Evolutionary conservation across 352 stramenopile species (phyloP).

Genomic region (Pythium aristosporum): DNA sequence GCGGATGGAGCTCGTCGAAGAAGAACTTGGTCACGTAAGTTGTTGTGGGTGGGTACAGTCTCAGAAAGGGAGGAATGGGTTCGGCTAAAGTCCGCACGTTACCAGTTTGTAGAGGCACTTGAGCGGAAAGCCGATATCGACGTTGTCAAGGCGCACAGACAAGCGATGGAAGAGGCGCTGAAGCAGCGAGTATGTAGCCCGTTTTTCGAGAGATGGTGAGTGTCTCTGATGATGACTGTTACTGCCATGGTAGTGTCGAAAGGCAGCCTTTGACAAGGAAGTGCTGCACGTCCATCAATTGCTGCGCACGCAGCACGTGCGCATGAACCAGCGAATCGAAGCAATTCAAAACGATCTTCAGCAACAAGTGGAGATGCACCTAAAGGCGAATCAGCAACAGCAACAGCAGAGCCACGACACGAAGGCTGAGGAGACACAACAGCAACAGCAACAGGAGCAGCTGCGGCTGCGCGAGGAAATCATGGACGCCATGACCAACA

Average conservation of each 20-base stretch:
- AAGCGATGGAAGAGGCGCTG: constrained; percentile 39
- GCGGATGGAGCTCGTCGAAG: constrained; percentile 47
- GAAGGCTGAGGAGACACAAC: background rate
- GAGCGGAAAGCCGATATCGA: constrained; percentile 51
- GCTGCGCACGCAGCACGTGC: constrained; percentile 29
- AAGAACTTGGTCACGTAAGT: constrained; percentile 51
- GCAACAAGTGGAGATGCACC: constrained; percentile 6
- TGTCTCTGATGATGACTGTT: background rate
- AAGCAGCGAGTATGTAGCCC: constrained; percentile 37
- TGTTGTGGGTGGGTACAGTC: too few relatives aligned
- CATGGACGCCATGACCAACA: background rate
- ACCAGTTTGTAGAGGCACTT: constrained; percentile 36
- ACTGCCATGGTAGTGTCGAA: constrained; percentile 45
- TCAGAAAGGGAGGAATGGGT: background rate
- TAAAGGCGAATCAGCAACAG: background rate
- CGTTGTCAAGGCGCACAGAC: constrained; percentile 30
- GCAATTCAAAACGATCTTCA: constrained; percentile 2
- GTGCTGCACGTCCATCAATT: constrained; percentile 39
- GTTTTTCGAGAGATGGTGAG: background rate
- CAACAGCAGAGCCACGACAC: background rate
- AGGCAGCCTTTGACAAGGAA: constrained; percentile 48
- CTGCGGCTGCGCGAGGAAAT: background rate
- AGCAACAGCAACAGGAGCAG: background rate
- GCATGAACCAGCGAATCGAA: constrained; percentile 26
- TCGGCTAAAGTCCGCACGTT: background rate